Base-by-base conservation (phyloP, 1,284 basidiomycete species). In the Caloboletus firmus region DNA sequence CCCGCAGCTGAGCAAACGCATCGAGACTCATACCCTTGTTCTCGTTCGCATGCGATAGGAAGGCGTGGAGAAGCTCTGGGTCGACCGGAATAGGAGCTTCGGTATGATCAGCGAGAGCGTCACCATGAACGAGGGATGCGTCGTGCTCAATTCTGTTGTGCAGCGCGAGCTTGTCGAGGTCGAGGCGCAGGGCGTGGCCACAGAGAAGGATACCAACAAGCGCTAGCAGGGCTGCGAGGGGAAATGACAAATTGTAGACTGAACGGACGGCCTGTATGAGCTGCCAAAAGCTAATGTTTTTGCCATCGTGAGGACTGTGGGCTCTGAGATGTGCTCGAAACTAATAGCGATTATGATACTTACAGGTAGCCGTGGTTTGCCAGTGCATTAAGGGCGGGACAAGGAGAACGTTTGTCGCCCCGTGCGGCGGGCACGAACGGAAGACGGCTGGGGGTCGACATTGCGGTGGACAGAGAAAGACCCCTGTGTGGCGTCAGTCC, bases 131-230 rank as follows among this genome's bases (percentile, higher is more conserved):
- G 28, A 83, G 70, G 3, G 79, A 76, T 6, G 74, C 80, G 53
- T 83, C 73, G 59, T 83, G 81, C 32, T 82, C 74, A 48, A 84
- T 80, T 28, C 73, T 74, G 54, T 66, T 66, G 48, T 72, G 76
- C 42, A 61, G 46, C 3, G 77, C 77, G 24, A 78, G 74, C 28
- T 69, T 63, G 34, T 73, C 73, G 42, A 84, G 75, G 57, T 70
- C 67, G 54, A 76, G 58, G n/a, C 50, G 49, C 39, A 64, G 41
- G 46, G 60, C 61, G 13, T 64, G 61, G 3, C 64, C 64, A 50
- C 66, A 73, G 24, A 72, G 35, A 15, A 66, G 52, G 11, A 73
- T 59, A 18, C 68, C 72, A 1, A 65, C 65, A 41, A 69, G 59
- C 5, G 72, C 62, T 18, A 74, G 54, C 36, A 71, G 59, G 12